A percentile compares a stretch with the other conserved stretches of the same genome.
Conservation (phyloP, 345 rosid genomes). For the Hibiscus mutabilis region DNA sequence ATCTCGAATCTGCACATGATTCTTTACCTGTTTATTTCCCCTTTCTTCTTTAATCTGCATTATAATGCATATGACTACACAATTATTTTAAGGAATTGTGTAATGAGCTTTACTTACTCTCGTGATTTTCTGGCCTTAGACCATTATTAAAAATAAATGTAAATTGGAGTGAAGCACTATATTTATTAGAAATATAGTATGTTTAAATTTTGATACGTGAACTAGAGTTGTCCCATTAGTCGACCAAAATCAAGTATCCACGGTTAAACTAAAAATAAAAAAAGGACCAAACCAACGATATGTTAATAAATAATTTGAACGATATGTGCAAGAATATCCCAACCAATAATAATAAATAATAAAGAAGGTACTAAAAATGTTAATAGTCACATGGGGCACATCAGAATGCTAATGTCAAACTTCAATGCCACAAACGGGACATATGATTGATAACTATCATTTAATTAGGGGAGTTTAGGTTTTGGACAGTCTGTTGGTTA, state of each 20-base stretch:
- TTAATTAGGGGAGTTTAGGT: slow-evolving; percentile 9
- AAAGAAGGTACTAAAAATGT: slow-evolving; percentile 17
- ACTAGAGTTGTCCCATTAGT: too few relatives aligned
- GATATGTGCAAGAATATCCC: not conserved
- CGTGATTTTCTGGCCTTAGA: too few relatives aligned
- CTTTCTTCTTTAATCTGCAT: not conserved
- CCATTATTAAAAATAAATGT: too few relatives aligned
- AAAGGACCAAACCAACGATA: not conserved
- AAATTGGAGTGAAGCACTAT: not conserved
- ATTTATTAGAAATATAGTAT: too few relatives aligned
- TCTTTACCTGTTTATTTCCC: too few relatives aligned
- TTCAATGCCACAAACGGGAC: not conserved
- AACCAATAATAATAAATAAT: not conserved
- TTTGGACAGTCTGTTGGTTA: slow-evolving; percentile 34
- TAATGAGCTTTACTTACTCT: too few relatives aligned
- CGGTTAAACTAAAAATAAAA: too few relatives aligned
- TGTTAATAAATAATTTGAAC: too few relatives aligned
- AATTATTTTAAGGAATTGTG: not conserved
- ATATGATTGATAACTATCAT: slow-evolving; percentile 11
- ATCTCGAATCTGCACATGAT: not conserved
- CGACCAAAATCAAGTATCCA: not conserved
- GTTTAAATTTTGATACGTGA: too few relatives aligned
- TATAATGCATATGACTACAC: not conserved
- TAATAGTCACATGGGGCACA: slow-evolving; percentile 33
- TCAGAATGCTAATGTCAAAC: slow-evolving; percentile 5